Base-by-base conservation (phyloP, 495 filamentous ascomycete species). In the Neurospora pannonica region DNA sequence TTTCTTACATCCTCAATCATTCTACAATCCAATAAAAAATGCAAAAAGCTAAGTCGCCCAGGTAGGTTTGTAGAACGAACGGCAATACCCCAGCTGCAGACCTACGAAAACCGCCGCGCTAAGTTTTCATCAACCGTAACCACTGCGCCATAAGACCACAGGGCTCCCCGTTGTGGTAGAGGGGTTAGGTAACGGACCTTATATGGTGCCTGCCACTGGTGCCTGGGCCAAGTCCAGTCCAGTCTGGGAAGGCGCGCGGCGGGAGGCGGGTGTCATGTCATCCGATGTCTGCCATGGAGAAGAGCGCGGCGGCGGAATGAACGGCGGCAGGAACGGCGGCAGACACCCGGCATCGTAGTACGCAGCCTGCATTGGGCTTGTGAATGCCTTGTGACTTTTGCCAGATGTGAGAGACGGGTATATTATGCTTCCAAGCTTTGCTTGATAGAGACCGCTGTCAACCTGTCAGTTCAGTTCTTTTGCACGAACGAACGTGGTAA, bases 101-200 rank as follows among this genome's bases (percentile, higher is more conserved):
- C n/a, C 10, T 60, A 28, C 21, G 21, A 60, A 60, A 60, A 60
- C 48, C 21, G 48, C 11, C 48, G 2, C 48, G 48, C 21, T 13
- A 54, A 60, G 48, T 60, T 15, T 28, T 60, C 48, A 60, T 60
- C 48, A 60, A 60, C 48, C 10, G 4, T 60, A 60, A 60, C 48
- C 48, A 60, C 48, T 60, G 21, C 48, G 21, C 48, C 48, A 28
- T 31, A 2, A 62, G 48, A 62, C 24, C 21, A 62, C 24, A 62
- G 11, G 21, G 54, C 24, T 62, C 24, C 54, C 54, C 13, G 54
- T 31, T 62, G 13, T 62, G 13, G 54, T 34, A 62, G 13, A 17
- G 6, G 5, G 2, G 2, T 7, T 9, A 17, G 54, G 5, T 31
- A 62, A 19, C 54, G 15, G 11, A 31, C 28, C 54, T 62, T 34